Evolutionary conservation across 176 grass and related monocot species (phyloP).

Genomic region (Puccinellia tenuiflora): DNA sequence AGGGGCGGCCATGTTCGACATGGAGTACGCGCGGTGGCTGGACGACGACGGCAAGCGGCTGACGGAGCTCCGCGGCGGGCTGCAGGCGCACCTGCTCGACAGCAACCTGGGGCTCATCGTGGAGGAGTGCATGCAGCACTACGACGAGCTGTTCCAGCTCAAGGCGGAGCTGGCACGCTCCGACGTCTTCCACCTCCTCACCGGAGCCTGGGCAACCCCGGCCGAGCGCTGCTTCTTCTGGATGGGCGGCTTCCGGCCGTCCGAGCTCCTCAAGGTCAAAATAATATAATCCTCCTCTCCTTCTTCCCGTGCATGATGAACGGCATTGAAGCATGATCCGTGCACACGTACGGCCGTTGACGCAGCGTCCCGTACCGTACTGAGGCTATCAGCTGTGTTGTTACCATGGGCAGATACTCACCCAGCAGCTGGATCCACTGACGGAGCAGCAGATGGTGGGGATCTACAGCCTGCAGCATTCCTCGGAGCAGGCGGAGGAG

Average conservation of each 20-base stretch:
- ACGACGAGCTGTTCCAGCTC: slow-evolving; percentile 88
- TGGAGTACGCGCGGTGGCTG: slow-evolving; percentile 88
- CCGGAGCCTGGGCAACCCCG: slow-evolving; percentile 64
- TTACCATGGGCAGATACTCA: slow-evolving; percentile 48
- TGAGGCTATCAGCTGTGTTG: background rate
- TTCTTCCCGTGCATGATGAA: background rate
- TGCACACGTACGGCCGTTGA: background rate
- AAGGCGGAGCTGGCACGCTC: slow-evolving; percentile 52
- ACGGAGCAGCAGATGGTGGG: slow-evolving; percentile 82
- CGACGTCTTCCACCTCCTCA: slow-evolving; percentile 92
- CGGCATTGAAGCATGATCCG: background rate
- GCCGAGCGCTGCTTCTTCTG: slow-evolving; percentile 94
- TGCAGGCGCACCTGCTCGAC: slow-evolving; percentile 73
- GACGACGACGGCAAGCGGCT: slow-evolving; percentile 67
- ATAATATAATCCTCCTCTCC: background rate
- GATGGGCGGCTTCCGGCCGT: slow-evolving; percentile 98
- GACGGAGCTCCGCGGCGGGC: slow-evolving; percentile 50
- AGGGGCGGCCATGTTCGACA: slow-evolving; percentile 88
- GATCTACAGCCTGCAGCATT: slow-evolving; percentile 72
- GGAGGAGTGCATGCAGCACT: slow-evolving; percentile 79
- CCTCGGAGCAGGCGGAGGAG: slow-evolving; percentile 87
- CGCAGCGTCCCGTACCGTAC: slow-evolving; percentile 5
- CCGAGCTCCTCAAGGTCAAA: slow-evolving; percentile 82
- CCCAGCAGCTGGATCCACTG: slow-evolving; percentile 71
- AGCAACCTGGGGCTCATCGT: slow-evolving; percentile 61